A percentile compares a stretch with the other conserved stretches of the same genome.
These are phyloP conservation scores for Saccharomyces hybrid DNA, from an alignment of 1,139 yeast species.

Conservation along the genomic window DNA sequence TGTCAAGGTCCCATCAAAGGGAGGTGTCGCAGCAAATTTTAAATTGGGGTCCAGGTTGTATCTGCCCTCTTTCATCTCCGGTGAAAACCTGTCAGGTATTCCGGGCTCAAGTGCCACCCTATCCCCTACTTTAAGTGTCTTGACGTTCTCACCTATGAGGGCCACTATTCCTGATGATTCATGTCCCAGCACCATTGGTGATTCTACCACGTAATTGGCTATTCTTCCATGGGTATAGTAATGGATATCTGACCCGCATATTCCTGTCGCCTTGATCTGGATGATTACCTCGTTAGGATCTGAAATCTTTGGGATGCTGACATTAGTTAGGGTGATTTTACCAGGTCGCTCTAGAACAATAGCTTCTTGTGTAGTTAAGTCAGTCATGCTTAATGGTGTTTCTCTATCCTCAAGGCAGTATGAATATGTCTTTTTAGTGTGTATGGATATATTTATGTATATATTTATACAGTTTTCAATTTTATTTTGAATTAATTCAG, in stretches of 20 bases:
- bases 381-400: neutral
- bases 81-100: neutral
- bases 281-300: neutral
- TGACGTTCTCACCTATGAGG: neutral
- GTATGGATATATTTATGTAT: neutral
- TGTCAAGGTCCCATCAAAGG: neutral
- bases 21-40: neutral
- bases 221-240: conserved; percentile 72
- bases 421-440: neutral
- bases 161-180: neutral
- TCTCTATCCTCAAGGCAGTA: neutral
- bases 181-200: conserved; percentile 30
- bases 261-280: conserved; percentile 55
- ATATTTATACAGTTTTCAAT: neutral
- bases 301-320: neutral
- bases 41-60: neutral
- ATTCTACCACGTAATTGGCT: conserved; percentile 56
- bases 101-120: neutral
- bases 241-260: conserved; percentile 82
- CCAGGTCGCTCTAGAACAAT: conserved; percentile 60
- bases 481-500: neutral
- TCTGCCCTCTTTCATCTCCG: neutral
- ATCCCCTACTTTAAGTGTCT: neutral
- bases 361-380: conserved; percentile 26
- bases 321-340: conserved; percentile 42